Conservation (phyloP, 768 basidiomycete species). For the Lactifluus volemus region DNA sequence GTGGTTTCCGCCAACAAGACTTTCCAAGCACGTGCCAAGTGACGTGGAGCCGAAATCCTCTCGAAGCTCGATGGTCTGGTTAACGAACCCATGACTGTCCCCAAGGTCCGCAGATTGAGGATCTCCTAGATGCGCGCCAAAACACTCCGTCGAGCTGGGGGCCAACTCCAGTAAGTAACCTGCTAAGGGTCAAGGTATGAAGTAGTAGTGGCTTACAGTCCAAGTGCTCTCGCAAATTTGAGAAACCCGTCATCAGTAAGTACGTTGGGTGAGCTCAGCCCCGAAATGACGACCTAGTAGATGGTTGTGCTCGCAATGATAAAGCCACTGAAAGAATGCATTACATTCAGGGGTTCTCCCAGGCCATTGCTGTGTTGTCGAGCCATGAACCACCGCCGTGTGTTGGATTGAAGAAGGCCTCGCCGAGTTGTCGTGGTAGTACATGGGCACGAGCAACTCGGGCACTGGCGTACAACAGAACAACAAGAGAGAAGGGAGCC, state of each 20-base stretch:
- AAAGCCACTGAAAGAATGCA: neutral
- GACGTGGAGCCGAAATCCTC: conserved; percentile 30
- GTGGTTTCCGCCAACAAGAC: conserved; percentile 39
- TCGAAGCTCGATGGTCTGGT: conserved; percentile 38
- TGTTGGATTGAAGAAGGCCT: conserved; percentile 31
- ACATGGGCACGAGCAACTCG: conserved; percentile 3
- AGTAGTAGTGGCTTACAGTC: conserved; percentile 38
- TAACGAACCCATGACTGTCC: conserved; percentile 39
- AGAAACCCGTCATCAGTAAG: conserved; percentile 47
- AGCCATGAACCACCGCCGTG: conserved; percentile 37
- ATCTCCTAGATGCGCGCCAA: conserved; percentile 29
- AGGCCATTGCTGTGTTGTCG: conserved; percentile 30
- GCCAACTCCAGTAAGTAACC: conserved; percentile 22
- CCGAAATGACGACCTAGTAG: conserved; percentile 54
- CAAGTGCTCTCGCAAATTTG: conserved; percentile 53
- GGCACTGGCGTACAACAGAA: conserved; percentile 9
- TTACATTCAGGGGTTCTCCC: conserved; percentile 40
- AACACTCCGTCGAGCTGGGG: conserved; percentile 36
- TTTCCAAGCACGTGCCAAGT: conserved; percentile 40
- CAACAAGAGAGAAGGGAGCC: conserved; percentile 10
- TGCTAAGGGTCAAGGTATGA: neutral
- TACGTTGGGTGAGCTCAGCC: conserved; percentile 46
- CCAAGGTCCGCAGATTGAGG: conserved; percentile 39
- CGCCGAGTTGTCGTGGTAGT: conserved; percentile 1
- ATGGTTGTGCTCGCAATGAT: neutral